Percentiles rank a stretch among this genome's conserved stretches.
phyloP scores from a whole-genome alignment of 306 rosid species.

The Fagus crenata region DNA sequence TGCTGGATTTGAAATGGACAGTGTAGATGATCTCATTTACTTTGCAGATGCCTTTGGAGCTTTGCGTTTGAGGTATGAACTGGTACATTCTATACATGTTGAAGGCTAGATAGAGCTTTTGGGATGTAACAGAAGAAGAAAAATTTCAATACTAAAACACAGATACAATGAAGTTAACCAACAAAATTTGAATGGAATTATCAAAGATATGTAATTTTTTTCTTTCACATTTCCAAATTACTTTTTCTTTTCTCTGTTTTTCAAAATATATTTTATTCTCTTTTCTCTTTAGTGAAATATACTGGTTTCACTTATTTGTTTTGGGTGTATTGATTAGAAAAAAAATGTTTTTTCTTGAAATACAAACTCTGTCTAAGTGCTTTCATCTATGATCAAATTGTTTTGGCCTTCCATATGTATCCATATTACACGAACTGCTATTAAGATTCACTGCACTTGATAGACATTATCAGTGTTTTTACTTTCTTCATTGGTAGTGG shows the following conservation, averaged over 20 bases:
- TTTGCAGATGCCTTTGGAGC: slow-evolving; percentile 77
- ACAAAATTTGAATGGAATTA: neutral
- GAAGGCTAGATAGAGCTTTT: slow-evolving; percentile 8
- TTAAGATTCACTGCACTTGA: neutral
- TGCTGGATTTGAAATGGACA: slow-evolving; percentile 59
- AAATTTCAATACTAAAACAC: slow-evolving; percentile 1
- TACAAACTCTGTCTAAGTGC: too few species aligned
- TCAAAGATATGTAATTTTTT: neutral
- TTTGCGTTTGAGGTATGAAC: slow-evolving; percentile 54
- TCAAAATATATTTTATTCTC: neutral
- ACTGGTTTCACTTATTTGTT: too few species aligned
- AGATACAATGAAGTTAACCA: neutral
- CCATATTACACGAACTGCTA: neutral
- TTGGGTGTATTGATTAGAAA: too few species aligned
- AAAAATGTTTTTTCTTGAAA: too few species aligned
- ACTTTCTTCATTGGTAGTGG: neutral
- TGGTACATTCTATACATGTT: neutral
- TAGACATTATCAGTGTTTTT: neutral
- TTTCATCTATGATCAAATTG: neutral
- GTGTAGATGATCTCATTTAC: slow-evolving; percentile 48
- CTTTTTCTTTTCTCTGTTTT: neutral
- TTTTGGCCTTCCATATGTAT: neutral
- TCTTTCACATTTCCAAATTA: neutral
- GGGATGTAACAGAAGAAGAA: slow-evolving; percentile 14
- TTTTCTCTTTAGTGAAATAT: too few species aligned